Conservation (phyloP, 2,329 filamentous ascomycete species). For the Kalmusia sp. region DNA sequence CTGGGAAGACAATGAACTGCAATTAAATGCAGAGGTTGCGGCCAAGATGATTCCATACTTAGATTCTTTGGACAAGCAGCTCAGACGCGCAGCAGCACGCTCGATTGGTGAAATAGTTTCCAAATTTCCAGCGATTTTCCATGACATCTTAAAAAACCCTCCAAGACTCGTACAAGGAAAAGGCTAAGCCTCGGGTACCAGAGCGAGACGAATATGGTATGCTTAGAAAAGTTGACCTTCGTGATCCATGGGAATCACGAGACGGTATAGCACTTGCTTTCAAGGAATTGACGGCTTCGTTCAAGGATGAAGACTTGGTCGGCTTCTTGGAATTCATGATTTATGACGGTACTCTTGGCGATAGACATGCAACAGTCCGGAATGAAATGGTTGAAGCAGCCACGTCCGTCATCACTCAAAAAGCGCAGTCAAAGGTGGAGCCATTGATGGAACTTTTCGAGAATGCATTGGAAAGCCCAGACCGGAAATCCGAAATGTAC, state of each 20-base stretch:
- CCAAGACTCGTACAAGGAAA: conserved; percentile 74
- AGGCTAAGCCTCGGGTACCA: conserved; percentile 82
- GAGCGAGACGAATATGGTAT: conserved; percentile 94
- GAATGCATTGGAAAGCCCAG: conserved; percentile 81
- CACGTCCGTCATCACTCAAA: conserved; percentile 77
- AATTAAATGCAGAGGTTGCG: conserved; percentile 70
- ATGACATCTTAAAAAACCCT: conserved; percentile 69
- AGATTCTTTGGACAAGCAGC: conserved; percentile 78
- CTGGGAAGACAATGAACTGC: conserved; percentile 91
- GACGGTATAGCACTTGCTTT: conserved; percentile 90
- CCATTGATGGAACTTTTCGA: conserved; percentile 93
- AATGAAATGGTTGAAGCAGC: conserved; percentile 92
- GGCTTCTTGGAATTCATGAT: conserved; percentile 86
- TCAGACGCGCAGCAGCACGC: conserved; percentile 83
- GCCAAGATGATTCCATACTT: conserved; percentile 78
- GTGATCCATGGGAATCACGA: conserved; percentile 89
- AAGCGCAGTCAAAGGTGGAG: conserved; percentile 84
- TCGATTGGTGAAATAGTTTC: conserved; percentile 78
- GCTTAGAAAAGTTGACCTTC: conserved; percentile 84
- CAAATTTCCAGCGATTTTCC: conserved; percentile 65
- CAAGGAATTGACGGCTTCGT: conserved; percentile 76
- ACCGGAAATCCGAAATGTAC: conserved; percentile 79
- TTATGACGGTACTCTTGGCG: conserved; percentile 83
- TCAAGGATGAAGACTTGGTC: conserved; percentile 74
- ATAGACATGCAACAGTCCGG: conserved; percentile 78